phyloP scores from a whole-genome alignment of 2,329 filamentous ascomycete genomes.

The Trichoderma koningii region DNA sequence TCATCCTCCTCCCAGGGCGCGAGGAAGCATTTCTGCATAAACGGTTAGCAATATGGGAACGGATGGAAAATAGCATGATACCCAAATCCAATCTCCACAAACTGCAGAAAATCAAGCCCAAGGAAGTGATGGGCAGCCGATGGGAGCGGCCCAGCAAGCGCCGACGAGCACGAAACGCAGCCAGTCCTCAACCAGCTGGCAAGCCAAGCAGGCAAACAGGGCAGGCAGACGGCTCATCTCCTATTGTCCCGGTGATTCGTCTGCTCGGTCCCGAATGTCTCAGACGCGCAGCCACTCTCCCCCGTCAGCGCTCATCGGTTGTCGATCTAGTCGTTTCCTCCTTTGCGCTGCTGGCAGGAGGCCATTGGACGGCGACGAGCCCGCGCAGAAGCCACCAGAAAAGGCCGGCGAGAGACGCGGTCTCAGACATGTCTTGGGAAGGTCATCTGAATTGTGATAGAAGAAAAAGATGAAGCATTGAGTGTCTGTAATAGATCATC shows the following conservation, averaged over 20 bases:
- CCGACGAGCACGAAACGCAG: too few relatives aligned
- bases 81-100: conserved; percentile 8
- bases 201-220: too few relatives aligned
- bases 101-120: not conserved
- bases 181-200: too few relatives aligned
- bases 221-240: not conserved
- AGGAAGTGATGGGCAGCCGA: not conserved
- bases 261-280: conserved; percentile 13
- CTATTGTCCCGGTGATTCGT: conserved; percentile 5
- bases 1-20: not conserved
- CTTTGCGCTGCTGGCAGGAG: conserved; percentile 15
- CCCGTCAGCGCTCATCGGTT: conserved; percentile 14
- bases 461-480: not conserved
- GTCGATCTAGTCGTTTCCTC: not conserved
- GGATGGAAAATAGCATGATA: conserved; percentile 15
- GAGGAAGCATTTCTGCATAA: not conserved
- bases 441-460: not conserved
- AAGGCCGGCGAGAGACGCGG: conserved; percentile 1
- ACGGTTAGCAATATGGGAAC: conserved; percentile 1
- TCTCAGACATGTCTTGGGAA: conserved; percentile 4
- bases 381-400: conserved; percentile 13
- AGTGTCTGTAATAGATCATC: too few relatives aligned
- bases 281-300: conserved; percentile 15
- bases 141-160: conserved; percentile 1
- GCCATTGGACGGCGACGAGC: conserved; percentile 11